phyloP scores from a whole-genome alignment of 2,329 filamentous ascomycete genomes.

The Elsinoe ampelina region DNA sequence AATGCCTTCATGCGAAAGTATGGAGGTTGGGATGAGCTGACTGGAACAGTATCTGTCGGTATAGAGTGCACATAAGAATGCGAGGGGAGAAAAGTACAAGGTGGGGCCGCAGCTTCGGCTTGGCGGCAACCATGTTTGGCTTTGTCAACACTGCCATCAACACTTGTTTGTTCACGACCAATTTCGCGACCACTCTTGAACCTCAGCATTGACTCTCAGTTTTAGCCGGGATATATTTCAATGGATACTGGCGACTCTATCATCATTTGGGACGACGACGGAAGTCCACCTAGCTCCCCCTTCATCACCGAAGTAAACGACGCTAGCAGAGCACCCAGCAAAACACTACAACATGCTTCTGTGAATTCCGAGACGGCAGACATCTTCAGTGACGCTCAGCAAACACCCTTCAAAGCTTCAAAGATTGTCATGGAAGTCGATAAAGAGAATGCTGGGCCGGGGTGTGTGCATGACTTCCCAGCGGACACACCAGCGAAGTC shows the following conservation, averaged over 20 bases:
- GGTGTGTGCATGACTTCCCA: slow-evolving; percentile 17
- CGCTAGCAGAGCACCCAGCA: slow-evolving; percentile 24
- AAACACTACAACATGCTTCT: background rate
- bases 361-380: slow-evolving; percentile 11
- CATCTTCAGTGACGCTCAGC: slow-evolving; percentile 13
- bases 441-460: slow-evolving; percentile 17
- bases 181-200: background rate
- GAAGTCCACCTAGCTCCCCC: slow-evolving; percentile 37
- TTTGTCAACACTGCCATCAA: slow-evolving; percentile 5
- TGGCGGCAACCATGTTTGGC: slow-evolving; percentile 4
- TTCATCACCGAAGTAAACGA: slow-evolving; percentile 38
- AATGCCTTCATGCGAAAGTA: background rate
- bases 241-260: slow-evolving; percentile 11
- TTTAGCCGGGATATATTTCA: background rate
- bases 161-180: slow-evolving; percentile 3
- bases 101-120: background rate
- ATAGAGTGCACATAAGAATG: background rate
- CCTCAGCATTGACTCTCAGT: background rate
- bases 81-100: background rate
- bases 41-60: too few species aligned
- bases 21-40: too few species aligned
- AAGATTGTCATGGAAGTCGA: slow-evolving; percentile 8
- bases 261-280: slow-evolving; percentile 33
- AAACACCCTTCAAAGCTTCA: background rate
- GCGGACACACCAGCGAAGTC: slow-evolving; percentile 8